Conservation (phyloP, 805 yeast genomes). For the Starmerella roubikii region DNA sequence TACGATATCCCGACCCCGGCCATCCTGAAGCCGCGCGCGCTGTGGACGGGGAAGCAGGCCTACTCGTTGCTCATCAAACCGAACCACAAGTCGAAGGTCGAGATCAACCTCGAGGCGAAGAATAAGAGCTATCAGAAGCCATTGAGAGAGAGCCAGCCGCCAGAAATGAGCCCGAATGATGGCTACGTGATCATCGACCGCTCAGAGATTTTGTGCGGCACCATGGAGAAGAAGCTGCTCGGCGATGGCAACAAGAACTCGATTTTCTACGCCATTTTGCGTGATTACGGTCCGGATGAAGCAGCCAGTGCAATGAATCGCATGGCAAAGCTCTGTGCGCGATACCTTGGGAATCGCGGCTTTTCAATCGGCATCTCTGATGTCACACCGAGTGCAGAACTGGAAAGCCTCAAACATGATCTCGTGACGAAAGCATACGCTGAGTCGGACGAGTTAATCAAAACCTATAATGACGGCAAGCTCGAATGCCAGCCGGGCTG, state of each 20-base stretch:
- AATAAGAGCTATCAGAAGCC: slow-evolving; percentile 84
- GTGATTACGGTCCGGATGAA: slow-evolving; percentile 94
- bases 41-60: slow-evolving; percentile 98
- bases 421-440: slow-evolving; percentile 84
- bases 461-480: slow-evolving; percentile 63
- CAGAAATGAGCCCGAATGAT: slow-evolving; percentile 95
- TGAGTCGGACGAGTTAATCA: slow-evolving; percentile 83
- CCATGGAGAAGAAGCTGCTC: slow-evolving; percentile 88
- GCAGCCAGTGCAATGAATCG: slow-evolving; percentile 96
- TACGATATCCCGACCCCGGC: slow-evolving; percentile 95
- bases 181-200: slow-evolving; percentile 87
- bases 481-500: slow-evolving; percentile 98
- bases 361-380: slow-evolving; percentile 95
- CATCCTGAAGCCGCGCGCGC: slow-evolving; percentile 67
- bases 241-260: slow-evolving; percentile 99
- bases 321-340: slow-evolving; percentile 97
- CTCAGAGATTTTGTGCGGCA: slow-evolving; percentile 77
- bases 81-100: slow-evolving; percentile 57
- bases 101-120: slow-evolving; percentile 86
- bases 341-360: slow-evolving; percentile 88
- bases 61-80: slow-evolving; percentile 81
- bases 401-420: slow-evolving; percentile 64
- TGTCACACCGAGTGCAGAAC: slow-evolving; percentile 80
- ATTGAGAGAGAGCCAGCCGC: slow-evolving; percentile 43
- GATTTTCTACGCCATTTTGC: slow-evolving; percentile 81